These are phyloP conservation scores for Phytopythium aichiense DNA, from an alignment of 352 stramenopile species.

Conservation along the genomic window DNA sequence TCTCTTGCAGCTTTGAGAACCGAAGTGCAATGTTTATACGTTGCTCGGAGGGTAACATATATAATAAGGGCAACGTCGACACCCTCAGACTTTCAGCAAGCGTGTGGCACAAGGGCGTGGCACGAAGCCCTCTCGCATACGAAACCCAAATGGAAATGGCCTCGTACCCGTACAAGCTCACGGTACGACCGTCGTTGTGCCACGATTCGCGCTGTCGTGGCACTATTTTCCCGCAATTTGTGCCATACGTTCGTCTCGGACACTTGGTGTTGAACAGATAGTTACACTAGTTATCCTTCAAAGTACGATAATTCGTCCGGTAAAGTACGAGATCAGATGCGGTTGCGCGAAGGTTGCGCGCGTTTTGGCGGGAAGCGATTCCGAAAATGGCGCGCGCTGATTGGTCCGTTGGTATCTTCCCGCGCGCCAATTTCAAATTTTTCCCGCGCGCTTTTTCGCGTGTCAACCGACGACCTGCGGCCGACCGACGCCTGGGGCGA, in stretches of 20 bases:
- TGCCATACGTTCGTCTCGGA: not conserved
- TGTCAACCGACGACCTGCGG: not conserved
- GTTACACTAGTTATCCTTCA: not conserved
- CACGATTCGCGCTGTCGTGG: no score
- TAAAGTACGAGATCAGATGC: conserved; percentile 7
- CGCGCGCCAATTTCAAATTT: conserved; percentile 6
- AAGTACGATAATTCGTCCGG: not conserved
- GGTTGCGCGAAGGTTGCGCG: conserved; percentile 12
- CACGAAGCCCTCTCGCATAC: no score
- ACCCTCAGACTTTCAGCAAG: no score
- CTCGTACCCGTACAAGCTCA: no score
- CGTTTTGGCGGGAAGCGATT: conserved; percentile 32
- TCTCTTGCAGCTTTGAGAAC: no score
- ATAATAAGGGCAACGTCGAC: no score
- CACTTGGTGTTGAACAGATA: not conserved
- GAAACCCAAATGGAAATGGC: no score
- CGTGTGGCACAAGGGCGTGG: no score
- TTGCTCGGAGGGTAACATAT: no score
- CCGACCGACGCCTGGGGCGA: not conserved
- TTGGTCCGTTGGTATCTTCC: conserved; percentile 15
- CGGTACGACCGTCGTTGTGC: no score
- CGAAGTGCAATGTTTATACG: no score
- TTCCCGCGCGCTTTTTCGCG: conserved; percentile 5
- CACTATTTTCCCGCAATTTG: no score
- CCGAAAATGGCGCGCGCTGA: conserved; percentile 21